Conservation (phyloP, 306 rosid species). For the Dalbergia oliveri region DNA sequence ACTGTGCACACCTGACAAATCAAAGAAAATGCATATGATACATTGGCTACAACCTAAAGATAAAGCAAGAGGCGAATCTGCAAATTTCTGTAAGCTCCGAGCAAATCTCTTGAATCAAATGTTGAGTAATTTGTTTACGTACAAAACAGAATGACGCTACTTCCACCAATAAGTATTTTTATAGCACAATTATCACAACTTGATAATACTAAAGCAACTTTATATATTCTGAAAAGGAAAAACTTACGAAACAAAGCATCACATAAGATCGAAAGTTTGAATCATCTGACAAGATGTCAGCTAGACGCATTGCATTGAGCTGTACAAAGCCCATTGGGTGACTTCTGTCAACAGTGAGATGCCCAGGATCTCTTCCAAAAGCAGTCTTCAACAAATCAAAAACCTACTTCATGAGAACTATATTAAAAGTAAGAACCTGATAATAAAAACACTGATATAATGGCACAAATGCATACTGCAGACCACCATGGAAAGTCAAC, state of each 20-base stretch:
- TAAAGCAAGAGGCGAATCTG: slow-evolving; percentile 11
- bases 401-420: slow-evolving; percentile 60
- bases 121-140: background rate
- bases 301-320: slow-evolving; percentile 97
- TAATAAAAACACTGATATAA: too few species aligned
- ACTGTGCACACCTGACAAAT: slow-evolving; percentile 38
- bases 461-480: too few species aligned
- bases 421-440: slow-evolving; percentile 11
- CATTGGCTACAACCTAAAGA: slow-evolving; percentile 29
- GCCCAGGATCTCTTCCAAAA: slow-evolving; percentile 66
- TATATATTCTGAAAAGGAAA: slow-evolving; percentile 35
- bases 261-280: slow-evolving; percentile 89
- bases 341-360: slow-evolving; percentile 56
- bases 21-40: slow-evolving; percentile 42
- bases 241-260: slow-evolving; percentile 78
- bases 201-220: slow-evolving; percentile 35
- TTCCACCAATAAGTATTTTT: slow-evolving; percentile 20
- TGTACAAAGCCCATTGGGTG: slow-evolving; percentile 86
- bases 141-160: slow-evolving; percentile 26
- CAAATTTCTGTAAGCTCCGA: slow-evolving; percentile 7
- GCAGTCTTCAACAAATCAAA: slow-evolving; percentile 80
- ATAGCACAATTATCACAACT: slow-evolving; percentile 16
- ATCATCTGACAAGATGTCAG: slow-evolving; percentile 94
- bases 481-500: background rate
- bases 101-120: slow-evolving; percentile 13